A percentile compares a stretch with the other conserved stretches of the same genome.
Evolutionary conservation across 805 yeast species (phyloP).

Genomic region (Pichia gijzeniarum): DNA sequence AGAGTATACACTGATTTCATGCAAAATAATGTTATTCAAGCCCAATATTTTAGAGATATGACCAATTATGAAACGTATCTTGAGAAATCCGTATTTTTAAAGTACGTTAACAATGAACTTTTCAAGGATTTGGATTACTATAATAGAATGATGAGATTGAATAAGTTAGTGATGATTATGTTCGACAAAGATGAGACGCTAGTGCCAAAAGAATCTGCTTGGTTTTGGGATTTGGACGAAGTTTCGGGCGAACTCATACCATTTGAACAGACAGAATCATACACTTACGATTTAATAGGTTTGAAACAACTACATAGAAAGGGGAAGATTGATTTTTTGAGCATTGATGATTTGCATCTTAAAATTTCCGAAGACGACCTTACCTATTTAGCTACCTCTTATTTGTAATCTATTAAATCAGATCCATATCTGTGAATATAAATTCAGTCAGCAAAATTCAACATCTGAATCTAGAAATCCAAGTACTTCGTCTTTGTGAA

Average conservation of each 20-base stretch:
- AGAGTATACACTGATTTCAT: conserved; percentile 56
- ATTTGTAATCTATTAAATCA: conserved; percentile 31
- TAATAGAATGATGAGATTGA: conserved; percentile 37
- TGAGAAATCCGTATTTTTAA: conserved; percentile 51
- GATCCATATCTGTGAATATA: conserved; percentile 13
- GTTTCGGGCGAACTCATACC: conserved; percentile 37
- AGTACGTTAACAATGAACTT: conserved; percentile 60
- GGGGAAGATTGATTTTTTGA: conserved; percentile 40
- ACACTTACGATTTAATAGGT: conserved; percentile 54
- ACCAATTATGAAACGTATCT: conserved; percentile 47
- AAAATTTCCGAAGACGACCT: conserved; percentile 48
- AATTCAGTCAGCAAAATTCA: conserved; percentile 13
- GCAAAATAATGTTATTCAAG: conserved; percentile 57
- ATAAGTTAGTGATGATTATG: conserved; percentile 51
- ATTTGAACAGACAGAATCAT: conserved; percentile 45
- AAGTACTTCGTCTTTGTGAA: conserved; percentile 9
- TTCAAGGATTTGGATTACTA: conserved; percentile 31
- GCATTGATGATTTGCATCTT: conserved; percentile 61
- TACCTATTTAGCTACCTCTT: conserved; percentile 35
- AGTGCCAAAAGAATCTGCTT: conserved; percentile 67
- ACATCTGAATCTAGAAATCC: conserved; percentile 24
- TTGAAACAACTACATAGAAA: conserved; percentile 39
- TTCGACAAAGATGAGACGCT: conserved; percentile 61
- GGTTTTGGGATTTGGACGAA: conserved; percentile 51
- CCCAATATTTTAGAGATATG: conserved; percentile 67